Evolutionary conservation across 75 land plant species (phyloP).

Genomic region (Pinus taeda): DNA sequence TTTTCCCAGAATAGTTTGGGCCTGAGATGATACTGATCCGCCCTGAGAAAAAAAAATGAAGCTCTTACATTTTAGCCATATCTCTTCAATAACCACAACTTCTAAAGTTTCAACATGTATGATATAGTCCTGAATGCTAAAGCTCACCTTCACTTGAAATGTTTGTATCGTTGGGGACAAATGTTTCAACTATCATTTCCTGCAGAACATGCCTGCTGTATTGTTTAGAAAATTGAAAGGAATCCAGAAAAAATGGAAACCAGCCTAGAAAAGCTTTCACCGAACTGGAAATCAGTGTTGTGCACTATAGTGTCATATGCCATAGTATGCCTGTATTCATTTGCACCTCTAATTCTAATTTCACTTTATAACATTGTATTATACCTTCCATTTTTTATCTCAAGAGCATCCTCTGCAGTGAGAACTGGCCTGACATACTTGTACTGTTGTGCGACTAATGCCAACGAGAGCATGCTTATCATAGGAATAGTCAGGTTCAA

Average conservation of each 20-base stretch:
- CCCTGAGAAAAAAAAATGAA: constrained; percentile 42
- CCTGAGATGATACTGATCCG: constrained; percentile 81
- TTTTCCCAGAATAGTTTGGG: constrained; percentile 98
- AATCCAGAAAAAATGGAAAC: not conserved
- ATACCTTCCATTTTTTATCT: constrained; percentile 91
- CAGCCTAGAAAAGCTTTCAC: not conserved
- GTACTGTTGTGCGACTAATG: constrained; percentile 84
- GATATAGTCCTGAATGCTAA: not conserved
- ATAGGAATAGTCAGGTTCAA: not conserved
- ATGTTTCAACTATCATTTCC: constrained; percentile 90
- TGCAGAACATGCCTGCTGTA: constrained; percentile 84
- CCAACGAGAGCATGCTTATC: constrained; percentile 70
- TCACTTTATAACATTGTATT: not conserved
- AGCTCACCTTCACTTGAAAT: constrained; percentile 52
- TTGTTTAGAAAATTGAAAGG: not conserved
- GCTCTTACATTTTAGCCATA: not conserved
- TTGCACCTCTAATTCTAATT: not conserved
- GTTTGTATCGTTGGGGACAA: constrained; percentile 90
- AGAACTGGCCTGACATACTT: constrained; percentile 82
- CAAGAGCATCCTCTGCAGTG: constrained; percentile 53
- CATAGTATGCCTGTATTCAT: not conserved
- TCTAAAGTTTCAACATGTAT: not conserved
- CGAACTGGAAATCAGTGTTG: not conserved
- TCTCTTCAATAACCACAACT: not conserved
- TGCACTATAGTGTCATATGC: not conserved